These are phyloP conservation scores for Phyllosticta citrichinensis DNA, from an alignment of 2,329 filamentous ascomycete species.

Conservation along the genomic window DNA sequence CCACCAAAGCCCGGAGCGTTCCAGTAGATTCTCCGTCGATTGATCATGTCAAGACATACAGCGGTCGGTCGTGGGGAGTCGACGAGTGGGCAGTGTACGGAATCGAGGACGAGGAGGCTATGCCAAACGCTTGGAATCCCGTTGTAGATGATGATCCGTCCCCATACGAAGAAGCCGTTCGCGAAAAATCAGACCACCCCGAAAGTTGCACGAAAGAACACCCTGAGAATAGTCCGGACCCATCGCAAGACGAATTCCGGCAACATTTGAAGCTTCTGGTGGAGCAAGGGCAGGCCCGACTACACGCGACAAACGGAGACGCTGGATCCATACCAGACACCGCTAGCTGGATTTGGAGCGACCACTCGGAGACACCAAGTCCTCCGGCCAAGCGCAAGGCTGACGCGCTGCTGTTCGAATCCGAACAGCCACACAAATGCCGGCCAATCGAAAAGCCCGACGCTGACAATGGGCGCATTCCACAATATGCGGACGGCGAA, in stretches of 20 bases:
- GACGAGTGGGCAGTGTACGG: neutral
- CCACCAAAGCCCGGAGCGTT: neutral
- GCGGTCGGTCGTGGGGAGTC: neutral
- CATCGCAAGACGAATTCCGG: neutral
- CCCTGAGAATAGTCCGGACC: neutral
- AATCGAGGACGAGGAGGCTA: neutral
- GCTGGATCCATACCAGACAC: neutral
- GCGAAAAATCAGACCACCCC: neutral
- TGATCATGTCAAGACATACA: neutral
- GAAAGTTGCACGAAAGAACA: neutral
- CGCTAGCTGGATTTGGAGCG: neutral
- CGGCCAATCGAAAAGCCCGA: neutral
- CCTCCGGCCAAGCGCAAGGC: neutral
- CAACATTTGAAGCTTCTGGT: neutral
- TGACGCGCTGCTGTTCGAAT: neutral
- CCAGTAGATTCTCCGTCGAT: neutral
- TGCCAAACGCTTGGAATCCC: neutral
- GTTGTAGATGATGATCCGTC: neutral
- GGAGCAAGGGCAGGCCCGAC: neutral
- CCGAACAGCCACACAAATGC: neutral
- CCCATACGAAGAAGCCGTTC: neutral
- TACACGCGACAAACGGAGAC: neutral
- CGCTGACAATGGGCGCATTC: neutral
- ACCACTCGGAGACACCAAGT: neutral
- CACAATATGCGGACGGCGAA: neutral